Base-by-base conservation (phyloP, 495 filamentous ascomycete species). In the Thozetella sp. region DNA sequence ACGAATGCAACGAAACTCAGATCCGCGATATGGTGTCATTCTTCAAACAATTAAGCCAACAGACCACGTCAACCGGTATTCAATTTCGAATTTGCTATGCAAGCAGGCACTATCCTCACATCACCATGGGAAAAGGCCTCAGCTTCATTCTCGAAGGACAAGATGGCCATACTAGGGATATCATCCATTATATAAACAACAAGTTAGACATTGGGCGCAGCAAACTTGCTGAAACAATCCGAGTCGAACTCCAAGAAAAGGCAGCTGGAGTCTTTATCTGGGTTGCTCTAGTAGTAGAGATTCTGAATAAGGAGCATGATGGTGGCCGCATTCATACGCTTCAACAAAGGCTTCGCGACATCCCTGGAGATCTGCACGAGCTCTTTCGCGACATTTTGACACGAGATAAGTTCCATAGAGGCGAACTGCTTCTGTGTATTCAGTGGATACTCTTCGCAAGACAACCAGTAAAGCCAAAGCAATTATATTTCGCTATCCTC, bases 91-190 rank as follows among this genome's bases (percentile, higher is more conserved):
- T 80, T 20, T 80, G 73, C 40, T 75, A 84, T 51, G 80, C 83
- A 0, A 84, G 81, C 64, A 69, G 81, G 2, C 78, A 82, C 63
- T 83, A 83, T 54, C 82, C 81, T 0, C 57, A 78, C 43, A 78
- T 86, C 48, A 60, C 57, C 0, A 71, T 79, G 3, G 22, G 60
- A 6, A 65, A 65, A n/a, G 72, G 76, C 3, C 59, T 74, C 3
- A 51, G 61, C 26, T 15, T 75, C 11, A 51, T 53, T 1, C 55
- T 75, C 9, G 70, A 74, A 37, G 25, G 55, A 0, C 55, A 69
- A 50, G 20, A 59, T 23, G 67, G 64, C 1, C 70, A 73, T 20
- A 53, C 13, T 19, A n/a, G 63, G 12, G 70, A 73, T 26, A 70
- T 73, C 46, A 37, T 34, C 2, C 43, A 25, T 6, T 71, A 67